Conservation (phyloP, 1,284 basidiomycete species). For the Ceratobasidium sp. region DNA sequence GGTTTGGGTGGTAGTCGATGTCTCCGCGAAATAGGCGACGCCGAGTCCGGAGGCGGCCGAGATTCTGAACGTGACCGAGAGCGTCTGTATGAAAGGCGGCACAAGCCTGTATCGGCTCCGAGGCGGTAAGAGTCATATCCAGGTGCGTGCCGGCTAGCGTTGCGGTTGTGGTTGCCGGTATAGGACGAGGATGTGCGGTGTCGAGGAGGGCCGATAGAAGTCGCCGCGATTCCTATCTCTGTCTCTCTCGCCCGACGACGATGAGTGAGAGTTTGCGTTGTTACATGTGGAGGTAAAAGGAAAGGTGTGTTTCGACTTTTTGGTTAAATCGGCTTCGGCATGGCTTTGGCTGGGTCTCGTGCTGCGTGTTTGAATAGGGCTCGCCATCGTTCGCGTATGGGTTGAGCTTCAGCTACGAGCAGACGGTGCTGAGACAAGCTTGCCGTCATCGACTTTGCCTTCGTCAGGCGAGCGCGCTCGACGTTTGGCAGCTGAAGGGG, state of each 20-base stretch:
- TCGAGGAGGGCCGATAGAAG: conserved; percentile 2
- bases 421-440: not conserved
- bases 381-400: too few species aligned
- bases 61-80: not conserved
- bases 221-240: not conserved
- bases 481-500: conserved; percentile 65
- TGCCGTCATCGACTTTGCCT: conserved; percentile 72
- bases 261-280: too few species aligned
- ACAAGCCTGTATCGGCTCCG: too few species aligned
- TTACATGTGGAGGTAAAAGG: not conserved
- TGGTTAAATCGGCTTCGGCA: not conserved
- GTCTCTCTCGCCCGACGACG: not conserved
- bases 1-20: conserved; percentile 18
- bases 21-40: not conserved
- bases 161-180: too few species aligned
- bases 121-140: not conserved
- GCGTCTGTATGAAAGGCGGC: too few species aligned
- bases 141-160: not conserved
- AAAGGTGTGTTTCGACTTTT: conserved; percentile 2
- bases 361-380: too few species aligned
- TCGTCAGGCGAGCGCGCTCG: conserved; percentile 75
- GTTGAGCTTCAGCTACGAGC: not conserved
- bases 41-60: not conserved
- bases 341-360: not conserved
- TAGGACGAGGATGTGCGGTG: too few species aligned